Evolutionary conservation across 1,284 basidiomycete species (phyloP), one percentile per base, ranked within the genome.

Genomic region (Cryptococcus neoformans): DNA sequence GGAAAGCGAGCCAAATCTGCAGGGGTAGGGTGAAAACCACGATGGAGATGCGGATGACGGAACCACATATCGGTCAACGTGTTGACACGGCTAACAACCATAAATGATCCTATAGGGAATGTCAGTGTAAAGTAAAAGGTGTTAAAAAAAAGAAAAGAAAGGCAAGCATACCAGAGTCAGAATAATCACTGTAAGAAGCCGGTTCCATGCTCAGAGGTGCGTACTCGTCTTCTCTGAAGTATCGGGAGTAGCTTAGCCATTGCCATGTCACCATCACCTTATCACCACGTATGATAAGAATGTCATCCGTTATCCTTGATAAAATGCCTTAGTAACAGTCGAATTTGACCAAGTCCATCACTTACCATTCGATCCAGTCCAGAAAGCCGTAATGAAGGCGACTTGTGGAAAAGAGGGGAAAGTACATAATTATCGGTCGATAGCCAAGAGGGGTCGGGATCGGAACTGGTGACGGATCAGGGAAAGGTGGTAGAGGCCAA

Each of bases 341-440:
- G 4, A 16, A 21, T 46, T 17, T 45, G 6, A 40, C 28, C 6
- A 16, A n/a, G 17, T 7, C 8, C 28, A 47, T 5, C 7, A 54
- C 68, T 55, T 48, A 67, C 69, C 69, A 71, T 1, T 58, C 59
- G 2, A 71, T 56, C 38, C 55, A 58, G 46, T 68, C 67, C 6
- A 65, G 44, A 12, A 54, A 53, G 36, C 49, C 56, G 2, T n/a
- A 17, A 48, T 66, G 56, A 6, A 69, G 36, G 10, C 60, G 55
- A 10, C 53, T 63, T 2, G 63, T 68, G 5, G 66, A 65, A 56
- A 71, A 69, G 4, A 69, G 5, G 4, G 69, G 69, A 14, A 55
- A 49, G n/a, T 56, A 52, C 14, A 71, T 54, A 5, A 68, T 40
- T 17, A 54, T 44, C 9, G 69, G 60, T 17, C 64, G 60, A 58